These are phyloP conservation scores for Pisolithus sp. DNA, from an alignment of 768 basidiomycete genomes.

Conservation along the genomic window DNA sequence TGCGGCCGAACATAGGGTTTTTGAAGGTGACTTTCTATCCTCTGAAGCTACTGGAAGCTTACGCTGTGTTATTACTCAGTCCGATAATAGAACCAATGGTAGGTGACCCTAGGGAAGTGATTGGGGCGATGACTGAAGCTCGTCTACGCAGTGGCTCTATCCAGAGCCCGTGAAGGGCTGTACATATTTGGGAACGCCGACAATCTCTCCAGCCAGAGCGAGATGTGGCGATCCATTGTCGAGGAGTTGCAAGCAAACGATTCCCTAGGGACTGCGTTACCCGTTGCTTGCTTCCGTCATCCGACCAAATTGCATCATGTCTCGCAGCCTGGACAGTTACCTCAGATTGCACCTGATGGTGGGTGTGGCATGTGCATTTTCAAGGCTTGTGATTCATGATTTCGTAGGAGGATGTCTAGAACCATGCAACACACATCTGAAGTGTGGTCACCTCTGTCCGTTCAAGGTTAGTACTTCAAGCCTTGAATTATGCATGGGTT, in stretches of 20 bases:
- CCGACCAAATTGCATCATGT: slow-evolving; percentile 36
- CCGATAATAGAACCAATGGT: slow-evolving; percentile 51
- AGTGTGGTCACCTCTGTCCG: slow-evolving; percentile 61
- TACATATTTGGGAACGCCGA: slow-evolving; percentile 66
- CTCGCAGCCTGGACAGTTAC: slow-evolving; percentile 46
- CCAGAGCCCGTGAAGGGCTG: slow-evolving; percentile 67
- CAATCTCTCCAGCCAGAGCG: slow-evolving; percentile 42
- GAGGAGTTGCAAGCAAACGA: slow-evolving; percentile 47
- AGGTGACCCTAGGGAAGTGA: not conserved
- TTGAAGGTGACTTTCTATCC: slow-evolving; percentile 44
- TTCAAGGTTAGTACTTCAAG: slow-evolving; percentile 38
- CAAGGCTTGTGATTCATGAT: not conserved
- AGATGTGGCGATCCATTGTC: slow-evolving; percentile 54
- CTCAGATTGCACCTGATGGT: slow-evolving; percentile 53
- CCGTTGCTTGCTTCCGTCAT: slow-evolving; percentile 53
- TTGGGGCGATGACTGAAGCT: not conserved
- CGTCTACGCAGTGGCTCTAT: slow-evolving; percentile 50
- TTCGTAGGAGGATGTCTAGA: slow-evolving; percentile 52
- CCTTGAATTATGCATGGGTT: not conserved
- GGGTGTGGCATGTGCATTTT: slow-evolving; percentile 3
- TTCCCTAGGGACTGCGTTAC: slow-evolving; percentile 45
- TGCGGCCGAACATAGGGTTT: slow-evolving; percentile 55
- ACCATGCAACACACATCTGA: slow-evolving; percentile 46
- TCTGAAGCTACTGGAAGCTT: not conserved
- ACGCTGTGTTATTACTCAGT: slow-evolving; percentile 29